Conservation (phyloP, 176 grass and related monocot species). For the Zea luxurians region DNA sequence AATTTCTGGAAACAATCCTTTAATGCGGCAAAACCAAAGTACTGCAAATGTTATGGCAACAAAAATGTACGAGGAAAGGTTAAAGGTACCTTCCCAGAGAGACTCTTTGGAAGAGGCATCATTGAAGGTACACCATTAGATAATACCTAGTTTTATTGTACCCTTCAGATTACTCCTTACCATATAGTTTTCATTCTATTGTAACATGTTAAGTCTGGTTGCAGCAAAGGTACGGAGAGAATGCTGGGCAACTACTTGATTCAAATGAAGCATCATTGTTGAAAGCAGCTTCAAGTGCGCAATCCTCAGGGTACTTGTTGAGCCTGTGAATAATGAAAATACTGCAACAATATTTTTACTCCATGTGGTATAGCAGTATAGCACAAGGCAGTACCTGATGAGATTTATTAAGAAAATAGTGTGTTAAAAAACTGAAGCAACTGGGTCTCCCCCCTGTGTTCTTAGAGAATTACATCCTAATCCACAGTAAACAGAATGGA, state of each 20-base stretch:
- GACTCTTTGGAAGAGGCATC: constrained; percentile 85
- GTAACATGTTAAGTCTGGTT: constrained; percentile 40
- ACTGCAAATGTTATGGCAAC: constrained; percentile 90
- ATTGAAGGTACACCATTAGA: constrained; percentile 64
- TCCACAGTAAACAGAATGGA: neutral
- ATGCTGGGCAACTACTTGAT: constrained; percentile 78
- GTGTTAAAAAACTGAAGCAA: neutral
- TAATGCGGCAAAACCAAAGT: constrained; percentile 60
- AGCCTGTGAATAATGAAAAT: constrained; percentile 34
- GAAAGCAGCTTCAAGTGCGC: constrained; percentile 83
- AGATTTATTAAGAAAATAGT: constrained; percentile 5
- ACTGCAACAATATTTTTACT: constrained; percentile 28
- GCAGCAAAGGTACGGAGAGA: constrained; percentile 89
- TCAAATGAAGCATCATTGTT: constrained; percentile 74
- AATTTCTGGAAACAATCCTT: constrained; percentile 62
- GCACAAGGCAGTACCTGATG: constrained; percentile 12
- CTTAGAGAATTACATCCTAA: constrained; percentile 10
- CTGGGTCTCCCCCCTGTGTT: neutral
- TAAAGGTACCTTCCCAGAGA: constrained; percentile 87
- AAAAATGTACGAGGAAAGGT: constrained; percentile 93
- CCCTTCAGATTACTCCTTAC: constrained; percentile 16
- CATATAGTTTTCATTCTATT: neutral
- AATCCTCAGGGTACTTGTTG: constrained; percentile 78
- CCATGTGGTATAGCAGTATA: neutral
- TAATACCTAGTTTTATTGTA: constrained; percentile 10